These are phyloP conservation scores for Fomitopsis pulvina DNA, from an alignment of 768 basidiomycete genomes.

Conservation along the genomic window DNA sequence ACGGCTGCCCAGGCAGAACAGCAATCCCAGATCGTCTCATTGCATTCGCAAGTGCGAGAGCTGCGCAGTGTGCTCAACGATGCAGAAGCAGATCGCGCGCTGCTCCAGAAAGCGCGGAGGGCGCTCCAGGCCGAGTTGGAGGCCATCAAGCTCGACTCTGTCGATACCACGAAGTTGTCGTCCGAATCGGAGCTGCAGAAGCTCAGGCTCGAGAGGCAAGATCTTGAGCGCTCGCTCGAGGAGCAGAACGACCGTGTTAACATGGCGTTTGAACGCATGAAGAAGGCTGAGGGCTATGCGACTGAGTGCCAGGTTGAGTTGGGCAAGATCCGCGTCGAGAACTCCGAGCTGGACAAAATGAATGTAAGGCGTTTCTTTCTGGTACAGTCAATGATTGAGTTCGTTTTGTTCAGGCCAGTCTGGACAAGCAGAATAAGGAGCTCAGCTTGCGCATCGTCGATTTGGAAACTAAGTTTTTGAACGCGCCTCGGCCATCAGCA, in stretches of 20 bases:
- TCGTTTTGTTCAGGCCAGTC: slow-evolving; percentile 46
- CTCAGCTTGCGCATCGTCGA: slow-evolving; percentile 78
- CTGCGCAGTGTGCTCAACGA: slow-evolving; percentile 77
- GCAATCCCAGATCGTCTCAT: slow-evolving; percentile 74
- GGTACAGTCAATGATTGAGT: not conserved
- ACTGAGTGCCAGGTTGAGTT: slow-evolving; percentile 73
- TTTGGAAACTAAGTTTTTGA: slow-evolving; percentile 74
- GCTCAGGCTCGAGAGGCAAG: slow-evolving; percentile 74
- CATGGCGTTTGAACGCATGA: slow-evolving; percentile 71
- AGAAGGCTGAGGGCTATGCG: slow-evolving; percentile 72
- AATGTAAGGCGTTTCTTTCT: slow-evolving; percentile 43
- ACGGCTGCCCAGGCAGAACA: slow-evolving; percentile 71
- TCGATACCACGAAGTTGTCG: slow-evolving; percentile 62
- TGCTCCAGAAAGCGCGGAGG: slow-evolving; percentile 77
- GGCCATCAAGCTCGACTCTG: slow-evolving; percentile 69
- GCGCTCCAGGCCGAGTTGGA: slow-evolving; percentile 77
- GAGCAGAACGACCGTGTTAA: slow-evolving; percentile 70
- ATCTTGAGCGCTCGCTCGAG: slow-evolving; percentile 70
- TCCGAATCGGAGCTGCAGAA: slow-evolving; percentile 71
- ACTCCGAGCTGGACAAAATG: slow-evolving; percentile 69
- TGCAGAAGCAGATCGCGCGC: slow-evolving; percentile 72
- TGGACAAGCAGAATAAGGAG: slow-evolving; percentile 85
- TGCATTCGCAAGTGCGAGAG: slow-evolving; percentile 84
- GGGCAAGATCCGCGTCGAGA: slow-evolving; percentile 71
- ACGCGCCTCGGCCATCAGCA: slow-evolving; percentile 49